Evolutionary conservation across 2,329 filamentous ascomycete species (phyloP), one percentile per base, ranked within the genome.

Genomic region (Ophiostoma ips): DNA sequence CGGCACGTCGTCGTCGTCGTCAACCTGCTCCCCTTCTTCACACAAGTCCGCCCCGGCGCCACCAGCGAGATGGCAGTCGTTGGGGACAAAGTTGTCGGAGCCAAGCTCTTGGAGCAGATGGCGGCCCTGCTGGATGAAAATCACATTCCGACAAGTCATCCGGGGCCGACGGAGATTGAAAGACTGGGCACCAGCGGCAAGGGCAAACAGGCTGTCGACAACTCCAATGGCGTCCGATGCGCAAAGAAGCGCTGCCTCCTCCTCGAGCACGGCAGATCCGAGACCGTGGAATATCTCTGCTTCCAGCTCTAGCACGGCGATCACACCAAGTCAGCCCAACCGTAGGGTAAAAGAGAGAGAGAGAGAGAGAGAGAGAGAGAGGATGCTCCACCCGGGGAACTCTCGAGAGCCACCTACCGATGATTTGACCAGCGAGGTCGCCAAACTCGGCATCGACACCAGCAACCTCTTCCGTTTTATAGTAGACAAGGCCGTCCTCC

Each of bases 101-200:
- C 83, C 82, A 12, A 89, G 72, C 61, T 96, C 89, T 63, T 95
- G 89, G 1, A 98, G 70, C 6, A 87, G 78, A 64, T 96, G 90
- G 0, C 88, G 78, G 3, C 92, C 92, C n/a, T 73, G 79, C 58
- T 76, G 69, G 49, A 98, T 89, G 5, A 75, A 67, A 52, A 96
- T 72, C 8, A 84, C 61, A 58, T 89, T 94, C 16, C 77, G 69
- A 13, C 70, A 63, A 0, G 80, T 85, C 64, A 98, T 79, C 10
- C 66, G 68, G 2, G 92, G 92, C 37, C 76, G 71, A 28, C 68
- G 69, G 63, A 92, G 80, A 9, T 79, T 79, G 61, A 94, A 87
- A 50, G 80, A 79, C 46, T 72, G 75, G 11, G 90, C 90, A 6
- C 83, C 87, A 53, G 82, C 71, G 1, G 87, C 82, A 48, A 98